Percentiles rank a stretch among this genome's conserved stretches.
These are phyloP conservation scores for Chaetomiaceae sp. DNA, from an alignment of 2,329 filamentous ascomycete genomes.

Conservation along the genomic window DNA sequence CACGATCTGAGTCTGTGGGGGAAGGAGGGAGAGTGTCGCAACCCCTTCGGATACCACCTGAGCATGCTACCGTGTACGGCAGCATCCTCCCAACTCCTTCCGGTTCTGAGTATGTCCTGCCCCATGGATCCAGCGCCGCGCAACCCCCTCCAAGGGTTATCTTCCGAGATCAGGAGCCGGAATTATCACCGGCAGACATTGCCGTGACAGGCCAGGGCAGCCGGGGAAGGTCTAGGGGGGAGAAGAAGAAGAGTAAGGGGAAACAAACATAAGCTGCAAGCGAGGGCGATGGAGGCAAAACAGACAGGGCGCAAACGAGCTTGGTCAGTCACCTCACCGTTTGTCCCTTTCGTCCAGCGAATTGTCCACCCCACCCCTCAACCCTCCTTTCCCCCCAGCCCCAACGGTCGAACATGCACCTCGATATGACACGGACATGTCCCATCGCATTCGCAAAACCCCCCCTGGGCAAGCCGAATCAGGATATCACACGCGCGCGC, in stretches of 20 bases:
- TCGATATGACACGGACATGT: not conserved
- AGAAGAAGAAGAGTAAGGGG: not conserved
- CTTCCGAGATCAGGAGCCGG: slow-evolving; percentile 4
- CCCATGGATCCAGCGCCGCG: not conserved
- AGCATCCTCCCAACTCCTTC: not conserved
- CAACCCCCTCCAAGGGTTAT: not conserved
- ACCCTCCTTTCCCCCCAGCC: no score
- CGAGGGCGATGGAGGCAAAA: not conserved
- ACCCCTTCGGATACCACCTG: slow-evolving; percentile 8
- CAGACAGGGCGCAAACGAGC: no score
- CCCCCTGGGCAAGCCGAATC: not conserved
- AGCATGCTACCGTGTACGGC: not conserved
- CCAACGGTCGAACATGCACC: not conserved
- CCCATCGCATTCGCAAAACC: not conserved
- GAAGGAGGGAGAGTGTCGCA: slow-evolving; percentile 10
- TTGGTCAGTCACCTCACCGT: no score
- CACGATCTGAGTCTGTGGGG: slow-evolving; percentile 17
- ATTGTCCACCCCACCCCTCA: no score
- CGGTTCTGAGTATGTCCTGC: not conserved
- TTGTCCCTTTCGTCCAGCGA: not conserved
- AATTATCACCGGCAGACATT: slow-evolving; percentile 1
- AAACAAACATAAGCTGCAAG: not conserved
- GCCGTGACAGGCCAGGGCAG: not conserved
- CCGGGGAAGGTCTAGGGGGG: not conserved
- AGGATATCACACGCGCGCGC: not conserved